These are phyloP conservation scores for Gentiana straminea DNA, from an alignment of 257 asterid genomes.

Conservation along the genomic window DNA sequence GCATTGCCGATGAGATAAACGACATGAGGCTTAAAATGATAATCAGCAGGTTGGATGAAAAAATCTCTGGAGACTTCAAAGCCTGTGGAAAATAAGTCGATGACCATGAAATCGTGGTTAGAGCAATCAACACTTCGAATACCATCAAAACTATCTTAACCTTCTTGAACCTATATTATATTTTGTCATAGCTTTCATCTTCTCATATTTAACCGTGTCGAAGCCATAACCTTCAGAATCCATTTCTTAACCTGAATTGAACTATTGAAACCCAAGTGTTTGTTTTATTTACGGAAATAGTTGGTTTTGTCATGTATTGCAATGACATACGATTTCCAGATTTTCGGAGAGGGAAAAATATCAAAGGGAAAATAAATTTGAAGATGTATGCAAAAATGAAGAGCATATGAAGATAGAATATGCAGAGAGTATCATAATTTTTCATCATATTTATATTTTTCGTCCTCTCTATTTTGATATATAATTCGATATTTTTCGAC, in stretches of 20 bases:
- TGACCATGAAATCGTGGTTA: conserved; percentile 57
- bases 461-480: too few relatives aligned
- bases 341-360: conserved; percentile 9
- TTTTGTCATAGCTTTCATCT: conserved; percentile 29
- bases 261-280: neutral
- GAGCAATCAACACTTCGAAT: conserved; percentile 28
- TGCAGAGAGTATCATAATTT: neutral
- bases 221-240: conserved; percentile 12
- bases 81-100: conserved; percentile 41
- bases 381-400: too few relatives aligned
- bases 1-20: conserved; percentile 74
- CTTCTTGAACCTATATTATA: conserved; percentile 31
- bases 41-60: conserved; percentile 14
- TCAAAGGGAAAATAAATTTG: neutral
- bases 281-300: too few relatives aligned
- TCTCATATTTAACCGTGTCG: conserved; percentile 23
- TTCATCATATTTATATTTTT: too few relatives aligned
- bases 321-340: too few relatives aligned
- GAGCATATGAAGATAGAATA: neutral
- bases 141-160: conserved; percentile 31
- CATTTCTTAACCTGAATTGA: conserved; percentile 8
- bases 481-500: too few relatives aligned
- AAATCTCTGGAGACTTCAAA: conserved; percentile 10
- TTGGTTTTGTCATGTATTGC: too few relatives aligned
- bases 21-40: conserved; percentile 55